Evolutionary conservation across 768 basidiomycete genomes (phyloP), one percentile per base, ranked within the genome.

Genomic region (Pilatotrama ljubarskyi): DNA sequence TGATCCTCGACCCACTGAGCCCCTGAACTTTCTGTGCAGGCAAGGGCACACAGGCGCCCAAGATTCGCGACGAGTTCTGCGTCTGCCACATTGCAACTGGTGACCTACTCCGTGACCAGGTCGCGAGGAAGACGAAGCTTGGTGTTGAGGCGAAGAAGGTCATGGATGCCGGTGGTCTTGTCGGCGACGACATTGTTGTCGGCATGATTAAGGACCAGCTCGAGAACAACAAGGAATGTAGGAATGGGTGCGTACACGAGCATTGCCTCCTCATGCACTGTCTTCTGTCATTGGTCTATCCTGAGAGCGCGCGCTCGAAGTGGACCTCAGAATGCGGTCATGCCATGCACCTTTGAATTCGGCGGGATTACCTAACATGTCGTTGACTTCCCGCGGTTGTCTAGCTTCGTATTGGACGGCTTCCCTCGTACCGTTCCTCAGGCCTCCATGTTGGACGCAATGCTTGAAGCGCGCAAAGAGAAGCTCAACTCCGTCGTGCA

Each of bases 41-140:
- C 66, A 99, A 99, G 82, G 97, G 97, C 25, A 99, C 97, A 2
- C 97, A 99, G 75, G 97, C 95, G 0, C 96, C 97, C 5, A 84
- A 81, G 72, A 95, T 99, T 78, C 86, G 88, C 52, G 87, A 93
- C 63, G 84, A 91, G 70, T 99, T 91, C 80, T 95, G 94, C 72
- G 86, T 99, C 44, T 99, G 97, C 80, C 97, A 99, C 78, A 80
- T 99, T 67, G 96, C 97, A 24, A 99, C 97, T 29, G 97, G 97
- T 18, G 97, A 99, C 79, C 96, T 99, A 94, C 82, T 99, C 58
- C 90, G 97, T 50, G 92, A 94, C 64, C 94, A 99, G 74, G 94
- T 99, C 61, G 70, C 85, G 36, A 75, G 86, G 72, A 90, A 95
- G 78, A 97, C 97, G 4, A 77, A 84, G 42, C 84, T 99, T 41